Conservation (phyloP, 2,329 filamentous ascomycete genomes). For the Exophiala bonariae region DNA sequence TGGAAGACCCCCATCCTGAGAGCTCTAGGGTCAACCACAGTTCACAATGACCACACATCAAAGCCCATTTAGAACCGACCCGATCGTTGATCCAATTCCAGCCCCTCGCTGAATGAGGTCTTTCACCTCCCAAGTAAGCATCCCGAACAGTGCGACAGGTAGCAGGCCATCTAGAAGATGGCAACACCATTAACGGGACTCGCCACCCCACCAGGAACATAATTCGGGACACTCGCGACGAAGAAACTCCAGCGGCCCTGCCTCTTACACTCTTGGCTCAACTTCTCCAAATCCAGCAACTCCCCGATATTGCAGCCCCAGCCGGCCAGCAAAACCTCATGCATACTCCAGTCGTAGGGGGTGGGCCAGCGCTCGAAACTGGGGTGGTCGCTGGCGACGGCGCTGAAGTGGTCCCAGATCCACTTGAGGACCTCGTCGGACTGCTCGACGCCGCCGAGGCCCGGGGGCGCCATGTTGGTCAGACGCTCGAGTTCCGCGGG, state of each 20-base stretch:
- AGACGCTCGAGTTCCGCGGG: conserved; percentile 23
- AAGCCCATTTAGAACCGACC: too few species aligned
- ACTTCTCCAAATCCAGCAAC: conserved; percentile 41
- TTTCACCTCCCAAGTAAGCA: too few species aligned
- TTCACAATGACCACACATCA: too few species aligned
- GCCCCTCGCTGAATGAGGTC: too few species aligned
- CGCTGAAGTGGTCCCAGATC: conserved; percentile 39
- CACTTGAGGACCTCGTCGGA: conserved; percentile 34
- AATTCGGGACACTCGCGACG: conserved; percentile 39
- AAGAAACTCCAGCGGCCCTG: conserved; percentile 48
- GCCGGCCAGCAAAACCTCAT: conserved; percentile 32
- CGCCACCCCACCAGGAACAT: conserved; percentile 29
- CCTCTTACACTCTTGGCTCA: conserved; percentile 39
- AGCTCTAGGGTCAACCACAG: too few species aligned
- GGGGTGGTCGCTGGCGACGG: conserved; percentile 36
- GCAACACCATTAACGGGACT: conserved; percentile 30
- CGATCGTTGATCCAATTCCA: too few species aligned
- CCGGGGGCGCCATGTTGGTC: conserved; percentile 20
- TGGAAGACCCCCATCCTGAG: too few species aligned
- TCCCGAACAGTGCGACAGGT: too few species aligned
- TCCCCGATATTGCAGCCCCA: conserved; percentile 35
- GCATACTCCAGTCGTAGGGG: conserved; percentile 27
- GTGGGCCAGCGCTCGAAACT: conserved; percentile 32
- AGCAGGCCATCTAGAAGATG: conserved; percentile 26
- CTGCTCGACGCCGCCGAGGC: conserved; percentile 34